Evolutionary conservation across 345 rosid species (phyloP), one percentile per base, ranked within the genome.

Genomic region (Aurinia saxatilis): DNA sequence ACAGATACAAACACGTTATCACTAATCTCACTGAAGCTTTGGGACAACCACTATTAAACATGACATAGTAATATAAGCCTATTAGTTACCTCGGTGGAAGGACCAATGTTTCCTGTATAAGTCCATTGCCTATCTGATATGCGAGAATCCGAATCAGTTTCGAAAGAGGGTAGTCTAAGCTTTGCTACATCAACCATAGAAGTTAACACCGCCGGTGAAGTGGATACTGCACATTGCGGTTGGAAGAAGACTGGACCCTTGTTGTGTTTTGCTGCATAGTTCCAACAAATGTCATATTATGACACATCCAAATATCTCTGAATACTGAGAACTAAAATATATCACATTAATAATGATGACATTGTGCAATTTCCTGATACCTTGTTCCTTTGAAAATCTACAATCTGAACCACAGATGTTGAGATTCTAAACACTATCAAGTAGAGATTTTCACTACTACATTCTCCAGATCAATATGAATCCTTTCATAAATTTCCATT

Each of bases 111-210:
- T 40, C 81, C 81, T 6, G 70, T 75, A 70, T 77, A 87, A 38
- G 81, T 79, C 99, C 91, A 90, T 41, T 73, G 81, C 60, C 80
- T 74, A 36, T 77, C 74, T 8, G 82, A 68, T 40, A 75, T 19
- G 29, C 76, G 50, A 58, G 90, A 71, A 72, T 76, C 76, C 50
- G 85, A 68, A 64, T 74, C 75, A 67, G 79, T 61, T 69, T 84
- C 84, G 47, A 87, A 72, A 66, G 90, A 81, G 49, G 96, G 79
- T 44, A 90, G 75, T 75, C 91, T 84, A 63, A 90, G 79, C 81
- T 84, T 85, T 60, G 89, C 88, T 65, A 85, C 73, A 60, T 87
- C 95, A 73, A 85, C 79, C 65, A 75, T 67, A 10, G 87, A 39
- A 36, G 88, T 67, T 53, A 85, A 36, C 50, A 79, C 60, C 27